Percentiles rank a stretch among this genome's conserved stretches.
phyloP scores from a whole-genome alignment of 176 grass and related monocot genomes.

The Carex pumila region DNA sequence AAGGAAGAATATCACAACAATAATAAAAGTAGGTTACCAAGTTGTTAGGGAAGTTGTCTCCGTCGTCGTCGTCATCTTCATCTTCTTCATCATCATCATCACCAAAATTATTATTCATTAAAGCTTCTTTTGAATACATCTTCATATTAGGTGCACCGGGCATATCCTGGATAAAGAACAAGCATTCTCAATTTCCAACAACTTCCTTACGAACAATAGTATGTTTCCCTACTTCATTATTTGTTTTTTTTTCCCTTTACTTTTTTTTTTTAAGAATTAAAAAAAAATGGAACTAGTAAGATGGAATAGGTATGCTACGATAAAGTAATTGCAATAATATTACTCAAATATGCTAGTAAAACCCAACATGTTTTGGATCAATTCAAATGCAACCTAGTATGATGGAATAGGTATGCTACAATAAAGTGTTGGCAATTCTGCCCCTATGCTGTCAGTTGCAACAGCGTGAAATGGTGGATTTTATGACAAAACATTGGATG shows the following conservation, averaged over 20 bases:
- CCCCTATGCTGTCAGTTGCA: neutral
- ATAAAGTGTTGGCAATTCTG: neutral
- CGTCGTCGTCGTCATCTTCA: slow-evolving; percentile 46
- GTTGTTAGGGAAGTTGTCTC: slow-evolving; percentile 54
- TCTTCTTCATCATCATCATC: slow-evolving; percentile 66
- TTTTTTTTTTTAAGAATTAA: too few relatives aligned
- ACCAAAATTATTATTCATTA: slow-evolving; percentile 91
- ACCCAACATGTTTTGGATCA: neutral
- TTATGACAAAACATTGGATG: neutral
- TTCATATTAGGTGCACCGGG: slow-evolving; percentile 91
- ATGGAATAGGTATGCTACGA: too few relatives aligned
- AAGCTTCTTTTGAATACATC: slow-evolving; percentile 89
- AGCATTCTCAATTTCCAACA: slow-evolving; percentile 1
- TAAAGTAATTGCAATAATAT: neutral
- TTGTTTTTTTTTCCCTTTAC: neutral
- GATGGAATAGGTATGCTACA: neutral
- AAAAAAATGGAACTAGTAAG: too few relatives aligned
- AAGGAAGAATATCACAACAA: neutral
- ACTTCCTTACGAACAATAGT: neutral
- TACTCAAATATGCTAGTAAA: neutral
- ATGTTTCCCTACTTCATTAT: neutral
- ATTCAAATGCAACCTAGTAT: neutral
- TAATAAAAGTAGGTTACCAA: slow-evolving; percentile 43
- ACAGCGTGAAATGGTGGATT: neutral
- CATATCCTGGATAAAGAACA: slow-evolving; percentile 45